Conservation (phyloP, 345 rosid species). For the Aegle marmelos region DNA sequence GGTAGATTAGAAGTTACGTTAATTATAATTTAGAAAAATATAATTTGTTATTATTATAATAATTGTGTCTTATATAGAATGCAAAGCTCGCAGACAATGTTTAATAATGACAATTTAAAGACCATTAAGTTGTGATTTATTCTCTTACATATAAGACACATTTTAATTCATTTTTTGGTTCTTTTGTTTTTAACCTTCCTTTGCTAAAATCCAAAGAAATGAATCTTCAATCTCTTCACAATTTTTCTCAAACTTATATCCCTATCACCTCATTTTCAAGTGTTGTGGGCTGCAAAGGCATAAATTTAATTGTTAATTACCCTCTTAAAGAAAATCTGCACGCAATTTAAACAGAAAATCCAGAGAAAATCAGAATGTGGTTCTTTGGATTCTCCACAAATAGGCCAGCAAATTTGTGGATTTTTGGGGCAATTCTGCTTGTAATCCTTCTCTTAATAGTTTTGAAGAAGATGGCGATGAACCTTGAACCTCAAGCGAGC, state of each 20-base stretch:
- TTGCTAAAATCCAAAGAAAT: constrained; percentile 29
- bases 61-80: too few species aligned
- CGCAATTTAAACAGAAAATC: background rate
- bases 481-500: constrained; percentile 14
- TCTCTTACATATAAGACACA: background rate
- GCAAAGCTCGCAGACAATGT: background rate
- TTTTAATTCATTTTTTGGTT: background rate
- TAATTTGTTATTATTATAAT: too few species aligned
- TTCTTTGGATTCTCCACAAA: constrained; percentile 42
- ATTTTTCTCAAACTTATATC: background rate
- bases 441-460: constrained; percentile 23
- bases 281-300: background rate
- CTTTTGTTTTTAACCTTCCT: background rate
- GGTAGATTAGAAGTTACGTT: too few species aligned
- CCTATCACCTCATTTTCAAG: background rate
- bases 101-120: constrained; percentile 17
- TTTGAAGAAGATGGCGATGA: constrained; percentile 20
- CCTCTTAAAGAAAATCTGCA: background rate
- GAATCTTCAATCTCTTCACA: constrained; percentile 21
- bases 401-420: constrained; percentile 19
- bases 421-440: constrained; percentile 36
- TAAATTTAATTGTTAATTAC: background rate
- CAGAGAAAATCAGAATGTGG: constrained; percentile 23
- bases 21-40: too few species aligned
- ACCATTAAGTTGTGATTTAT: constrained; percentile 11